These are phyloP conservation scores for Eimeria necatrix DNA, from an alignment of 169 alveolate genomes.

Conservation along the genomic window DNA sequence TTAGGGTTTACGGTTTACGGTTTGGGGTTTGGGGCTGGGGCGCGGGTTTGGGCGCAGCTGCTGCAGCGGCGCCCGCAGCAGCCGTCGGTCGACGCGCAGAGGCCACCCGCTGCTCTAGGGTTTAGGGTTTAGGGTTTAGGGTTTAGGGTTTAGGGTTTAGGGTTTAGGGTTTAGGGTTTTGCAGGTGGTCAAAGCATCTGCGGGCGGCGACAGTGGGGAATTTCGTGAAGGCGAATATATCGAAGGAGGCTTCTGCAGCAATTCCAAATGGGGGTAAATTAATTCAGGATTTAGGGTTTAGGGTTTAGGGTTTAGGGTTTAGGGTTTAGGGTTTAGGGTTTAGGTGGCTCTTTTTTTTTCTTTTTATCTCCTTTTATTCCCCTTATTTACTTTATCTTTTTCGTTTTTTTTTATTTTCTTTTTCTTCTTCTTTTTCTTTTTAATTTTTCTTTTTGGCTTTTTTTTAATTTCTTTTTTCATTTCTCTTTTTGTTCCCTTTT, in stretches of 20 bases:
- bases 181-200: slow-evolving; percentile 56
- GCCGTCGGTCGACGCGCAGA: no score
- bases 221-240: slow-evolving; percentile 52
- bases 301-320: not conserved
- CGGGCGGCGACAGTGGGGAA: slow-evolving; percentile 21
- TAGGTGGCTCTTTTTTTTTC: not conserved
- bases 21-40: not conserved
- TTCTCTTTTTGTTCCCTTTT: no score
- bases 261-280: not conserved
- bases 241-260: slow-evolving; percentile 39
- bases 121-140: not conserved
- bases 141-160: not conserved
- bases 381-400: no score
- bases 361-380: no score
- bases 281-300: not conserved
- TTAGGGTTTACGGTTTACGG: not conserved
- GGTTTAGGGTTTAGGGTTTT: not conserved
- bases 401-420: no score
- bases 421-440: no score
- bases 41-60: no score
- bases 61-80: no score
- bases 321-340: no score
- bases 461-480: no score
- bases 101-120: no score
- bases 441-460: no score